Evolutionary conservation across 2,329 filamentous ascomycete species (phyloP).

Genomic region (Monilinia polystroma): DNA sequence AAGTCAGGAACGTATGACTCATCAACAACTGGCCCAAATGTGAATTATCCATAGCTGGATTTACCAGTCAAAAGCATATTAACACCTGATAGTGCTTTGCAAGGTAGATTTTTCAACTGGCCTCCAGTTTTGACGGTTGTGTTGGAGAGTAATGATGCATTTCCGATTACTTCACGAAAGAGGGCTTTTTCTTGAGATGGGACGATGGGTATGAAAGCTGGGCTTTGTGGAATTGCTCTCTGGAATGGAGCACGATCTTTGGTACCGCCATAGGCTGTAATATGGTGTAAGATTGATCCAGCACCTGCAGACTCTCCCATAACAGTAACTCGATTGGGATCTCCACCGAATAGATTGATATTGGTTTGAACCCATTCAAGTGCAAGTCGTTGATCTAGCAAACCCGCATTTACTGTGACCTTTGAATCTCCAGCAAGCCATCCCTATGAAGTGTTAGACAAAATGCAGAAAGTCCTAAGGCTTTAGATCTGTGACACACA

Average conservation of each 20-base stretch:
- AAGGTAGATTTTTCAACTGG: neutral
- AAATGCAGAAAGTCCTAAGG: neutral
- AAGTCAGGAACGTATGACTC: slow-evolving; percentile 48
- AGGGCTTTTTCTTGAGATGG: neutral
- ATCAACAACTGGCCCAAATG: slow-evolving; percentile 38
- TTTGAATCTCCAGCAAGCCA: slow-evolving; percentile 22
- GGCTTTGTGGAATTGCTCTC: slow-evolving; percentile 41
- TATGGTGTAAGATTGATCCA: slow-evolving; percentile 54
- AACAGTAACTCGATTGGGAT: slow-evolving; percentile 50
- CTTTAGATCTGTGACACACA: slow-evolving; percentile 25
- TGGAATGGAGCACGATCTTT: slow-evolving; percentile 44
- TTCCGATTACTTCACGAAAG: neutral
- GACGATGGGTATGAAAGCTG: slow-evolving; percentile 27
- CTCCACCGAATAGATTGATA: slow-evolving; percentile 55
- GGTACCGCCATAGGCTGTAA: slow-evolving; percentile 50
- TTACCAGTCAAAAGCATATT: neutral
- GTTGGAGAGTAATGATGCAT: slow-evolving; percentile 8
- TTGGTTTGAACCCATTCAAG: slow-evolving; percentile 57
- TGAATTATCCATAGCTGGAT: slow-evolving; percentile 44
- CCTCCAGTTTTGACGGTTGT: neutral
- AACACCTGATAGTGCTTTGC: neutral
- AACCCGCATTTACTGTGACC: slow-evolving; percentile 49
- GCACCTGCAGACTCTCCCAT: slow-evolving; percentile 53
- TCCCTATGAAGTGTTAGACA: neutral
- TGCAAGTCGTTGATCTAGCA: slow-evolving; percentile 55